These are phyloP conservation scores for Misopates orontium DNA, from an alignment of 257 asterid species.

Conservation along the genomic window DNA sequence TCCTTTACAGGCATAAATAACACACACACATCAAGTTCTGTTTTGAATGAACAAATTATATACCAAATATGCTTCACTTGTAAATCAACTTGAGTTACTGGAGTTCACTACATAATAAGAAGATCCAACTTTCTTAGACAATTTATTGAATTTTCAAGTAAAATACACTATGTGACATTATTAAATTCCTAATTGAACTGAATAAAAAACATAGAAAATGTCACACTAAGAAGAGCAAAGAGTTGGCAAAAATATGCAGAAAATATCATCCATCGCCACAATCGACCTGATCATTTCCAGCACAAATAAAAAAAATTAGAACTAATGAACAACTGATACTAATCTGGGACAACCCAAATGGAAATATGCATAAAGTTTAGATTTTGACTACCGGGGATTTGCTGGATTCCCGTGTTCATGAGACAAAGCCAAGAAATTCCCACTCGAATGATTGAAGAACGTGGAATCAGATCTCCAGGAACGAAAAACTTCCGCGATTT, in stretches of 20 bases:
- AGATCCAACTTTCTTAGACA: too few relatives aligned
- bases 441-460: conserved; percentile 46
- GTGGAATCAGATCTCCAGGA: conserved; percentile 58
- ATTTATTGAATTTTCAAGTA: not conserved
- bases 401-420: conserved; percentile 51
- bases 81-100: not conserved
- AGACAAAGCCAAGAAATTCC: conserved; percentile 63
- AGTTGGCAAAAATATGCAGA: conserved; percentile 54
- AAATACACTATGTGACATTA: not conserved
- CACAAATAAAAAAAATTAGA: not conserved
- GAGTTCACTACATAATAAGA: not conserved
- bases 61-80: not conserved
- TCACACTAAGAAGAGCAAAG: not conserved
- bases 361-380: not conserved
- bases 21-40: not conserved
- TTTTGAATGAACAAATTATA: too few relatives aligned
- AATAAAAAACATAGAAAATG: not conserved
- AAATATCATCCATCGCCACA: conserved; percentile 63
- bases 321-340: not conserved
- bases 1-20: not conserved
- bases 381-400: conserved; percentile 43
- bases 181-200: not conserved
- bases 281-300: conserved; percentile 39
- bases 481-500: conserved; percentile 45
- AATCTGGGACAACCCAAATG: not conserved